Base-by-base conservation (phyloP, 164 flowering plant genomes). In the Sextonia rubra region DNA sequence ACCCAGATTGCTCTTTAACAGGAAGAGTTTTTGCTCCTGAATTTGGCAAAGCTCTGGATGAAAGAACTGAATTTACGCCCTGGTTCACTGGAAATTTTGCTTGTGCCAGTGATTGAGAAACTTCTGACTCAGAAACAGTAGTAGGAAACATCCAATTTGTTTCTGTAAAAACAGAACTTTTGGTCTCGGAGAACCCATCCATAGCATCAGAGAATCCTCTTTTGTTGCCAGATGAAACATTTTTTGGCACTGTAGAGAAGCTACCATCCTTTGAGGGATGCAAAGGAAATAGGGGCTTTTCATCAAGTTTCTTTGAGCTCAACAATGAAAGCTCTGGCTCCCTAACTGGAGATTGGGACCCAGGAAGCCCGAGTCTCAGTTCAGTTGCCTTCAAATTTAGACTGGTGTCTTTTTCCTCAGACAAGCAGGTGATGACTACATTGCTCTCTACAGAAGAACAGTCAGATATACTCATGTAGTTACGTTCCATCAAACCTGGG, bases 291-390 rank as follows among this genome's bases (percentile, higher is more conserved):
- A 94, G 73, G 12, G 85, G 90, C 73, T 94, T 94, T 84, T 91
- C 97, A 69, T 89, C 95, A 55, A 84, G 80, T 74, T 86, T 87
- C 25, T 74, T 80, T 0, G 86, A 64, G 82, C 74, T 78, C 64
- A 78, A 65, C 69, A 85, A 77, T 61, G 68, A 74, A 22, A 85
- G 75, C 7, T 87, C 91, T 12, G 84, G 73, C 64, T 85, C 88
- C 69, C 92, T 80, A 71, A 80, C 89, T 52, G 99, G 94, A 20
- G 95, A 94, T 66, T 81, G 89, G 18, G 95, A 94, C 69, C 97
- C 97, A 32, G 99, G 99, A 75, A 91, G 97, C 64, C 99, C 99
- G 64, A 94, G 96, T 76, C 93, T 88, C 73, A 94, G 73, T 75
- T 94, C 98, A 18, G 98, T 94, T 22, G 94, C 97, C 76, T 87